Evolutionary conservation across 2,329 filamentous ascomycete genomes (phyloP).

Genomic region (Pseudohalonectria lignicola): DNA sequence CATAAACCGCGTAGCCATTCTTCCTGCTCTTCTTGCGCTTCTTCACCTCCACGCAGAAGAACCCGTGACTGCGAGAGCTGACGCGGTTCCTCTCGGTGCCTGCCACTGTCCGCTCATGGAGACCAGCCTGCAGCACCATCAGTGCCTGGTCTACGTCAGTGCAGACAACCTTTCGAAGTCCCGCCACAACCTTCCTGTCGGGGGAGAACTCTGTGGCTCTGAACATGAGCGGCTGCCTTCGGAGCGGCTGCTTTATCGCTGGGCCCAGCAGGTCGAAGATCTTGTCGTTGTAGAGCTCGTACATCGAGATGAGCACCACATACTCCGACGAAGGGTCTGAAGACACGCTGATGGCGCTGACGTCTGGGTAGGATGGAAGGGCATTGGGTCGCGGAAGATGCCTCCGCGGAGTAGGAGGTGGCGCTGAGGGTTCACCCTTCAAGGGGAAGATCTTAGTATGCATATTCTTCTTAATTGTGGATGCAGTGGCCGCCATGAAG

Average conservation of each 20-base stretch:
- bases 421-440: conserved; percentile 36
- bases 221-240: conserved; percentile 77
- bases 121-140: conserved; percentile 78
- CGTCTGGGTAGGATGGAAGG: conserved; percentile 63
- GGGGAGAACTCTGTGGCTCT: conserved; percentile 82
- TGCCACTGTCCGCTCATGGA: conserved; percentile 77
- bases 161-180: conserved; percentile 83
- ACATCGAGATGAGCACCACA: conserved; percentile 88
- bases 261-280: conserved; percentile 86
- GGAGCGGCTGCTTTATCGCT: conserved; percentile 50
- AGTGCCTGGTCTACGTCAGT: conserved; percentile 72
- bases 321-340: conserved; percentile 67
- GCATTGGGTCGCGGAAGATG: conserved; percentile 58
- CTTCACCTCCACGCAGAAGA: conserved; percentile 92
- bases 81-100: conserved; percentile 90
- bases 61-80: conserved; percentile 86
- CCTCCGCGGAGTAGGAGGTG: conserved; percentile 47
- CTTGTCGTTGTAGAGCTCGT: conserved; percentile 96
- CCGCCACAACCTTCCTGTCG: conserved; percentile 90
- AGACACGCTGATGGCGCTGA: conserved; percentile 57
- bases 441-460: conserved; percentile 29
- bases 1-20: background rate
- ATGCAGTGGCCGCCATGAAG: conserved; percentile 33
- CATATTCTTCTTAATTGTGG: conserved; percentile 30
- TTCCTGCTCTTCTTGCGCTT: conserved; percentile 49